These are phyloP conservation scores for Exophiala dermatitidis DNA, from an alignment of 2,329 filamentous ascomycete genomes.

Conservation along the genomic window DNA sequence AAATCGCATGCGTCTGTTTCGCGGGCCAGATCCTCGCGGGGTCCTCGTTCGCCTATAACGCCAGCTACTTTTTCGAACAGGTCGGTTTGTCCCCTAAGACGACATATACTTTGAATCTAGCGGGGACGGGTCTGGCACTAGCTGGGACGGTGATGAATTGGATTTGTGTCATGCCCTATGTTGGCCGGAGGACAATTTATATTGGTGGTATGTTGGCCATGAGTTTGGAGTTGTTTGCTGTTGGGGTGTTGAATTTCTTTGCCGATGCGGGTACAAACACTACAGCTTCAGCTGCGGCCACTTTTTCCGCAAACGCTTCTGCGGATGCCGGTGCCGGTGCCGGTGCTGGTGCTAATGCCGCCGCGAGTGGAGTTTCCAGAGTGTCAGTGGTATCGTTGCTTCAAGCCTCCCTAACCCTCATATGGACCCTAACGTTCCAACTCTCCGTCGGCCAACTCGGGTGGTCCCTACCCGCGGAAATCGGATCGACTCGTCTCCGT, in stretches of 20 bases:
- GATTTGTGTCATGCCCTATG: constrained; percentile 34
- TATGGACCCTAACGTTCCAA: constrained; percentile 49
- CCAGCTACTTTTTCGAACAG: constrained; percentile 45
- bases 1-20: constrained; percentile 41
- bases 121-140: constrained; percentile 55
- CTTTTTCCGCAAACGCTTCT: no score
- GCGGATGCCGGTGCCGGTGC: no score
- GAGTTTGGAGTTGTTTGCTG: constrained; percentile 28
- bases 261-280: constrained; percentile 8
- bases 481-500: constrained; percentile 47
- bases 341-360: no score
- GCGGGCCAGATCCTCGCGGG: constrained; percentile 39
- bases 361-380: no score
- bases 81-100: constrained; percentile 33
- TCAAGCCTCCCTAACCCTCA: constrained; percentile 42
- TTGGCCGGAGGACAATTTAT: constrained; percentile 38
- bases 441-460: constrained; percentile 49
- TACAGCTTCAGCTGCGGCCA: constrained; percentile 27
- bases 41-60: constrained; percentile 40
- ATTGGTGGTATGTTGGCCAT: constrained; percentile 31
- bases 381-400: constrained; percentile 11
- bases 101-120: constrained; percentile 38
- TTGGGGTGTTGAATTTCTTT: constrained; percentile 28
- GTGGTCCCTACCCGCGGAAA: constrained; percentile 47
- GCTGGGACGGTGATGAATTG: constrained; percentile 47